Evolutionary conservation across 2,329 filamentous ascomycete genomes (phyloP), one percentile per base, ranked within the genome.

Genomic region (Botryotinia globosa): DNA sequence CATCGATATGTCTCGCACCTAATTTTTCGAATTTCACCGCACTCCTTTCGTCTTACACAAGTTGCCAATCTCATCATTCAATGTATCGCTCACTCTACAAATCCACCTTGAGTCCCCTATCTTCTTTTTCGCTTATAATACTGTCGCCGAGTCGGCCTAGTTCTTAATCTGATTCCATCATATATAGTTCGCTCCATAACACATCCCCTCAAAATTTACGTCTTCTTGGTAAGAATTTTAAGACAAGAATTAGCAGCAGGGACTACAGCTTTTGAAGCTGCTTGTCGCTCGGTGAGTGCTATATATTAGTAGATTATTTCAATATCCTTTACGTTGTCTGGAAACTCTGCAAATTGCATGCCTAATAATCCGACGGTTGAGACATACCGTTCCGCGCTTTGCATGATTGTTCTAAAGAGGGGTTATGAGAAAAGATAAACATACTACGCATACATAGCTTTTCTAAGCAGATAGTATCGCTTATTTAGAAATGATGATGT

Each of bases 371-470:
- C 3, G 5, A 56, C 7, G 5, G 8, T 29, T 9, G 8, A 32
- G n/a, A 56, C 2, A 32, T 56, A 29, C 6, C 32, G 1, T 56
- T 56, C n/a, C n/a, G 16, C 20, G 8, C 54, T 20, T 56, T 56
- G 5, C 0, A 7, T 20, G 29, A 6, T 14, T 3, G 29, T 8
- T 6, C n/a, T 29, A 56, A 32, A 16, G 42, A 16, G 3, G 14
- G 14, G 54, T 4, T 6, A 42, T 42, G 25, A 3, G n/a, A 20
- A 56, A 56, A 9, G 0, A 8, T 14, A 6, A 6, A 51, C 54
- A 32, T 18, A 22, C n/a, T 12, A 22, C 5, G 1, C 18, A 20
- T 12, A 1, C 7, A 4, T 1, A 1, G 18, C 3, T 32, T 22
- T 32, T 22, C 1, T 32, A n/a, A 51, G 48, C 12, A 54, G 2